Evolutionary conservation across 2,329 filamentous ascomycete genomes (phyloP), one percentile per base, ranked within the genome.

Genomic region (Albophoma yamanashiensis): DNA sequence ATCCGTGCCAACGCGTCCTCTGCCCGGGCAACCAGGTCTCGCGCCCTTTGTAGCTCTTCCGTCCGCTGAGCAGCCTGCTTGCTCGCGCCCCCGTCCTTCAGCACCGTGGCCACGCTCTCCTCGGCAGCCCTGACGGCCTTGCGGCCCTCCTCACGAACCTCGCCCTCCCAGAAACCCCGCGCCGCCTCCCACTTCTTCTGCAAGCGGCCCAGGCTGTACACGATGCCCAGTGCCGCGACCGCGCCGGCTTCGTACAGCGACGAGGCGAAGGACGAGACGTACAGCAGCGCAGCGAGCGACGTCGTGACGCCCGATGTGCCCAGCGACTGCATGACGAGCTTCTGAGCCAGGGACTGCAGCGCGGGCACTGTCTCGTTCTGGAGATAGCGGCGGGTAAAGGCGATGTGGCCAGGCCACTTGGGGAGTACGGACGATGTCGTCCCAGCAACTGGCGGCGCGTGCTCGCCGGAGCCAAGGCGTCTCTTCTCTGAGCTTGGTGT

Each of bases 361-460:
- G 86, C 83, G 2, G 88, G 87, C 2, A 92, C 80, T 0, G 87
- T 89, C 62, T 84, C 80, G n/a, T 79, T 74, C 50, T 86, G 79
- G 2, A 92, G 80, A 64, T 85, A 84, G 42, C 80, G 76, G n/a
- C 92, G 84, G 9, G 87, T 86, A 34, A 83, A 80, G 17, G 88
- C 78, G 62, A 97, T 93, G 61, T 91, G 85, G 2, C 83, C 81
- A 1, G 88, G 90, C 91, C 89, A 96, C 34, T 81, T 83, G 27
- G 68, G 74, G 42, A 69, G 67, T 9, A 56, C 64, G 12, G 62
- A 63, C n/a, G 63, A 56, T 22, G 60, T 38, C 9, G 62, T 66
- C 6, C 61, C 61, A 7, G 67, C 60, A n/a, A 70, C 64, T 22
- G 69, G 31, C 1, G 68, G 59, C 31, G 68, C 63, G n/a, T 67